A percentile compares a stretch with the other conserved stretches of the same genome.
These are phyloP conservation scores for Prunus dulcis DNA, from an alignment of 306 rosid genomes.

Conservation along the genomic window DNA sequence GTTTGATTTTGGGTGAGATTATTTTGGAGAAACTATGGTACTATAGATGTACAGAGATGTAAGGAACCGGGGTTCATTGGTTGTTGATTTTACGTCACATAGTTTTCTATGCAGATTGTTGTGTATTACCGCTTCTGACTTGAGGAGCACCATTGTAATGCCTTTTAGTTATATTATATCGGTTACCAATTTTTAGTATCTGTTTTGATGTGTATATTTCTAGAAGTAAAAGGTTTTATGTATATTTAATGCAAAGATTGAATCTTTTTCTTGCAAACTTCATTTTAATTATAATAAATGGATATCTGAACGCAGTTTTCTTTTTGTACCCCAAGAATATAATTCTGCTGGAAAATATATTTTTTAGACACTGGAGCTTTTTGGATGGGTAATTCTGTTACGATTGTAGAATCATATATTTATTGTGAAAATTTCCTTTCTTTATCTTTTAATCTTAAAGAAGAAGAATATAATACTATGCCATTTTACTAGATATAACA, in stretches of 20 bases:
- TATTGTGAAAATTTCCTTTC: not conserved
- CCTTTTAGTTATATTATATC: not conserved
- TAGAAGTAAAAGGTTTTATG: not conserved
- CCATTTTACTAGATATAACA: not conserved
- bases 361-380: not conserved
- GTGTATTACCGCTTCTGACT: not conserved
- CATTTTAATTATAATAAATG: not conserved
- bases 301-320: not conserved
- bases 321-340: not conserved
- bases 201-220: not conserved
- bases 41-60: not conserved
- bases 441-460: not conserved
- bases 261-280: not conserved
- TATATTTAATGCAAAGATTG: not conserved
- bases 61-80: not conserved
- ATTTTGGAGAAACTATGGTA: not conserved
- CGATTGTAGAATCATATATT: not conserved
- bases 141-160: not conserved
- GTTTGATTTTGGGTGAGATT: not conserved
- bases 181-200: not conserved
- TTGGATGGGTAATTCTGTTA: not conserved
- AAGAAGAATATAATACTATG: not conserved
- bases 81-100: constrained; percentile 10
- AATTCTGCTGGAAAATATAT: not conserved
- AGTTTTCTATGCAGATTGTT: constrained; percentile 4